Percentiles rank a stretch among this genome's conserved stretches.
Evolutionary conservation across 164 flowering plant genomes (phyloP).

Genomic region (Chloranthus sessilifolius): DNA sequence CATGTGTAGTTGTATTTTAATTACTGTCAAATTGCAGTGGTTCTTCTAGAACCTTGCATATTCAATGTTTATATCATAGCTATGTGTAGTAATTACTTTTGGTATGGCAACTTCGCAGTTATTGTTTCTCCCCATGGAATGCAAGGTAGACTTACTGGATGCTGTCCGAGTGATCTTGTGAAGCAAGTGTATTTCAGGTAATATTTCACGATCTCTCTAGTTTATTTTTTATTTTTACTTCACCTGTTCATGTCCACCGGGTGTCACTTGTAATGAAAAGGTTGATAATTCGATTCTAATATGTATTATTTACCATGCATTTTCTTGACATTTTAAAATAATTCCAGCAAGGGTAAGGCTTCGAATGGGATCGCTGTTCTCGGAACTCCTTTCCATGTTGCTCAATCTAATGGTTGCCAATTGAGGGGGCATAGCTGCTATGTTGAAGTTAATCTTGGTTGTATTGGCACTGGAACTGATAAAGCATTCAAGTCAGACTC

Average conservation of each 20-base stretch:
- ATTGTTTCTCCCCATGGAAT: constrained; percentile 94
- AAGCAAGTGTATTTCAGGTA: constrained; percentile 79
- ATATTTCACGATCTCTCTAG: no score
- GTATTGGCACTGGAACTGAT: constrained; percentile 28
- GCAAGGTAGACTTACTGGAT: constrained; percentile 82
- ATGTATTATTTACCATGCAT: no score
- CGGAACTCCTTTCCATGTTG: constrained; percentile 50
- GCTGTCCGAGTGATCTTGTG: constrained; percentile 91
- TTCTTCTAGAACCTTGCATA: no score
- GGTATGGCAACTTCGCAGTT: constrained; percentile 40
- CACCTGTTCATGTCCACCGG: no score
- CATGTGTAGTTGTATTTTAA: no score
- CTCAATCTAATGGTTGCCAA: constrained; percentile 55
- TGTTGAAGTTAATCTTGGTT: constrained; percentile 81
- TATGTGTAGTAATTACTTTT: constrained; percentile 5
- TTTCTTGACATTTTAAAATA: constrained; percentile 22
- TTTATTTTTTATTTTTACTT: no score
- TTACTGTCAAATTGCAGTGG: no score
- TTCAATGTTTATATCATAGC: background rate
- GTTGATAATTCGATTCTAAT: no score
- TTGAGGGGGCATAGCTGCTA: constrained; percentile 67
- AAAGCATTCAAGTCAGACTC: constrained; percentile 24
- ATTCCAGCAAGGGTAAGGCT: constrained; percentile 52
- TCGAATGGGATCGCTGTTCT: constrained; percentile 40
- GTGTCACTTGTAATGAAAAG: no score